phyloP scores from a whole-genome alignment of 768 basidiomycete species.

The Leccinum truebloodii region DNA sequence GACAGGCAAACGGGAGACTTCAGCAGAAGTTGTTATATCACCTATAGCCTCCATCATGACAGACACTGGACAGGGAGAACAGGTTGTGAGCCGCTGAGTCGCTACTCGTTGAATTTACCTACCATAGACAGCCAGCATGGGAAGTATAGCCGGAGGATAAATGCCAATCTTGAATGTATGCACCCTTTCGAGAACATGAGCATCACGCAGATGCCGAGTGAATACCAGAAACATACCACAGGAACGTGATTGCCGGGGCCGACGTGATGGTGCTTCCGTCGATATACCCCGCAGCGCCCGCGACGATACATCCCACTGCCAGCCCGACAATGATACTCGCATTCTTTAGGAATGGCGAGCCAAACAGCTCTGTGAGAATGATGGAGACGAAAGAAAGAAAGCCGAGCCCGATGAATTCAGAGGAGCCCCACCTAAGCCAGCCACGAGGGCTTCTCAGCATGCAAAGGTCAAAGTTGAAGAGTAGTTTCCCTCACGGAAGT shows the following conservation, averaged over 20 bases:
- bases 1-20: constrained; percentile 75
- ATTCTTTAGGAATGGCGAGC: constrained; percentile 80
- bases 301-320: no score
- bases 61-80: constrained; percentile 47
- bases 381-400: constrained; percentile 81
- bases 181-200: constrained; percentile 46
- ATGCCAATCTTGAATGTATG: constrained; percentile 75
- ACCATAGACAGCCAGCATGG: constrained; percentile 64
- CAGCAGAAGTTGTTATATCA: constrained; percentile 80
- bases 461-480: background rate
- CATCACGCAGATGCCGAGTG: background rate
- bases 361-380: constrained; percentile 78
- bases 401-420: constrained; percentile 83
- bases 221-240: constrained; percentile 48
- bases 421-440: constrained; percentile 67
- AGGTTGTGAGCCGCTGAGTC: background rate
- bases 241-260: constrained; percentile 78
- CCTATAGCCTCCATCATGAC: constrained; percentile 82
- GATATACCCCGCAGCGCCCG: no score
- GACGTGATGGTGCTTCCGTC: constrained; percentile 61
- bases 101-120: constrained; percentile 26
- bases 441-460: background rate
- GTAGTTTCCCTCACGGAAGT: constrained; percentile 46
- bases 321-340: no score
- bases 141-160: constrained; percentile 68